Evolutionary conservation across 2,329 filamentous ascomycete genomes (phyloP), one percentile per base, ranked within the genome.

Genomic region (Fulvia fulva): DNA sequence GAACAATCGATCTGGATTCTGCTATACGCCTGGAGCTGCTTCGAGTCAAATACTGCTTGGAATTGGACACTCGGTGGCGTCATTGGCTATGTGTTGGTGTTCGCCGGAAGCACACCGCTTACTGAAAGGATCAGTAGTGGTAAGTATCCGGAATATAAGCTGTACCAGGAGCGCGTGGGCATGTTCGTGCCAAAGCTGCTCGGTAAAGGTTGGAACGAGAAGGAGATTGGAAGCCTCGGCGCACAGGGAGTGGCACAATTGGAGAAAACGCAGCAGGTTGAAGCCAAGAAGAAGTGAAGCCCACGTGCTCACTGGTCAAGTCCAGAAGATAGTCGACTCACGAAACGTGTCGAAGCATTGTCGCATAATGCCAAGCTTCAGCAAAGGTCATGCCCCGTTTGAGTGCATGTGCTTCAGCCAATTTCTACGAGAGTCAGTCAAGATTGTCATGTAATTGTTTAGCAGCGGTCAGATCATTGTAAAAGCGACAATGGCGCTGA

Each of bases 1-100:
- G 94, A 99, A 76, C 94, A 97, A 76, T 80, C 86, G 28, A 86
- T 97, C 67, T 99, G 94, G 94, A 81, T 96, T 55, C 78, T 86
- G 8, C 75, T 97, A 53, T 97, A 97, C 74, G 84, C 90, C 69
- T 99, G 93, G 94, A 85, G 83, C 65, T 93, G 89, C 74, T 88
- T 85, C 71, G 83, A 86, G 55, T 89, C 87, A 30, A 82, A 86
- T 56, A 85, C 81, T 1, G 78, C 87, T 44, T 87, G 87, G 71
- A 93, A 88, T 74, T 99, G 92, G 90, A 86, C 89, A 1, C 84
- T 83, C 51, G 72, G 84, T 9, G 94, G 93, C 8, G 81, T 87
- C 0, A 69, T 87, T 4, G 78, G 80, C 49, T 87, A 96, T 66
- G 74, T 97, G 22, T 71, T 89, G 50, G 81, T 99, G 8, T 99